These are phyloP conservation scores for Botryotinia narcissicola DNA, from an alignment of 2,329 filamentous ascomycete genomes.

Conservation along the genomic window DNA sequence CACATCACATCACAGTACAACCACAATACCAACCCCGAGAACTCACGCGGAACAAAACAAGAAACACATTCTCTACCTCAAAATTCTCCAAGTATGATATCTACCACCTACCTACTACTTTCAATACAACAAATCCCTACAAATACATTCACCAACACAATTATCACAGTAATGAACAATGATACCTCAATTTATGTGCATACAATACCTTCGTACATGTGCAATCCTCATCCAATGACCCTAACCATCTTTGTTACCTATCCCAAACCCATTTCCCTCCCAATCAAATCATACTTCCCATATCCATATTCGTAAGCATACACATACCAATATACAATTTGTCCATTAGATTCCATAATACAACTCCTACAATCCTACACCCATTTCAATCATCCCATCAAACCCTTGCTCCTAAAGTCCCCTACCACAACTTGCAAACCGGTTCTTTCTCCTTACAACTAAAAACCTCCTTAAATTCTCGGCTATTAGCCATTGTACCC, in stretches of 20 bases:
- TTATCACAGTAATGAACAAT: neutral
- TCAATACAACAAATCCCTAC: neutral
- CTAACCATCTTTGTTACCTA: neutral
- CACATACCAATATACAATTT: neutral
- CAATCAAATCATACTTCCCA: neutral
- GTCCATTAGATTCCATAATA: neutral
- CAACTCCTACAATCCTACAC: neutral
- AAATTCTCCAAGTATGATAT: neutral
- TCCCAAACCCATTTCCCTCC: neutral
- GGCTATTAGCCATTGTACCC: constrained; percentile 65
- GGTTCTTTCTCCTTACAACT: constrained; percentile 63
- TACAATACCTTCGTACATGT: neutral
- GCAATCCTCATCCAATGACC: neutral
- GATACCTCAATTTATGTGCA: neutral
- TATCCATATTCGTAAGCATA: neutral
- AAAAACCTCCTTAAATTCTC: constrained; percentile 66
- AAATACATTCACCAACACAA: neutral
- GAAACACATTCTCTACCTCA: neutral
- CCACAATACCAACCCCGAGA: neutral
- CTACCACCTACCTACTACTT: neutral
- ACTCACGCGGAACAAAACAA: neutral
- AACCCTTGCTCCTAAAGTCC: neutral
- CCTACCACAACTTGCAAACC: constrained; percentile 66
- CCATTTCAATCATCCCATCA: neutral
- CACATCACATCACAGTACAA: no score